Conservation (phyloP, 2,329 filamentous ascomycete species). For the Pseudofabraea citricarpa region DNA sequence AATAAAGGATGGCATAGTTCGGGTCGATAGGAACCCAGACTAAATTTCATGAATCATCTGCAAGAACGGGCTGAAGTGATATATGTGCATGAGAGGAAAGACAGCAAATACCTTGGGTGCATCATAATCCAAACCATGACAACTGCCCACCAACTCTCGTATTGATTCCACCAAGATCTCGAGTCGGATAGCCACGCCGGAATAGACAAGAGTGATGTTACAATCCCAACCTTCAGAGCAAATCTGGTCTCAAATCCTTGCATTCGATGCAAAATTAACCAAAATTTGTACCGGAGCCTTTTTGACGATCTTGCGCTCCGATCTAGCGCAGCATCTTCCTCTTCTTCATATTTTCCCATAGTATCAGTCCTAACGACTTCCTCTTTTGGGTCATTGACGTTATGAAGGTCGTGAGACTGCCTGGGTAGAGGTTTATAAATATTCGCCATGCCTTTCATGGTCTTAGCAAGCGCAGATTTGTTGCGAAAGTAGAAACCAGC, state of each 20-base stretch:
- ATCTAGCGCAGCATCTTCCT: constrained; percentile 34
- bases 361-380: constrained; percentile 19
- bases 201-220: constrained; percentile 46
- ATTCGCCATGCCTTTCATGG: constrained; percentile 29
- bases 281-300: constrained; percentile 40
- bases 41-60: no score
- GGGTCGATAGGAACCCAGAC: no score
- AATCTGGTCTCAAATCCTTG: constrained; percentile 55
- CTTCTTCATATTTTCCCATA: constrained; percentile 28
- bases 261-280: constrained; percentile 44
- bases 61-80: no score
- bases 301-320: constrained; percentile 32
- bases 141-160: constrained; percentile 55
- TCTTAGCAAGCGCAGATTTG: constrained; percentile 23
- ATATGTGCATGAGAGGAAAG: no score
- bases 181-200: constrained; percentile 46
- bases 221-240: constrained; percentile 49
- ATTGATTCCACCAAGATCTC: constrained; percentile 47
- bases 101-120: constrained; percentile 37
- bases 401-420: constrained; percentile 4
- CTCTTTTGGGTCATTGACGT: constrained; percentile 10
- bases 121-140: constrained; percentile 53
- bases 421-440: constrained; percentile 28
- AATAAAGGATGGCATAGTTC: no score
- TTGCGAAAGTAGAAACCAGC: constrained; percentile 40